A percentile compares a stretch with the other conserved stretches of the same genome.
phyloP scores from a whole-genome alignment of 805 yeast genomes.

The Wickerhamomyces hampshirensis region DNA sequence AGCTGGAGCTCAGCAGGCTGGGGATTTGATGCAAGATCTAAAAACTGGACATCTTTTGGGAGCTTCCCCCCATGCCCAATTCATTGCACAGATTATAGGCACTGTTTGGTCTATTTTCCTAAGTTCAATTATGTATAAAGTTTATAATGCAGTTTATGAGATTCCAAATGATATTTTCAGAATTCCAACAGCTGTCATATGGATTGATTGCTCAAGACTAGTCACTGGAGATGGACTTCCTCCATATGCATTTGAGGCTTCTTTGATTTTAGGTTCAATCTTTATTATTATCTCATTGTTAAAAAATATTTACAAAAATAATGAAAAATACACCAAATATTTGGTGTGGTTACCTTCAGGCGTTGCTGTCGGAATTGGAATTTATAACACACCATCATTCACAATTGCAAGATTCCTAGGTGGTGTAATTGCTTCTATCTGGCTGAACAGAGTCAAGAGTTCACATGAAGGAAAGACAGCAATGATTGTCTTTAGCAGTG shows the following conservation, averaged over 20 bases:
- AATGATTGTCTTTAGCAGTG: constrained; percentile 86
- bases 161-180: constrained; percentile 81
- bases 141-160: constrained; percentile 76
- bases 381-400: constrained; percentile 89
- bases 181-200: constrained; percentile 91
- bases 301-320: constrained; percentile 48
- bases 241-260: constrained; percentile 59
- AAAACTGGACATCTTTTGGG: constrained; percentile 91
- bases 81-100: constrained; percentile 84
- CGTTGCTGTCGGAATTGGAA: constrained; percentile 95
- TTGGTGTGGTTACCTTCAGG: constrained; percentile 79
- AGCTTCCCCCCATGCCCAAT: constrained; percentile 91
- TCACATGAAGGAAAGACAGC: constrained; percentile 51
- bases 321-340: constrained; percentile 32
- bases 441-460: constrained; percentile 41
- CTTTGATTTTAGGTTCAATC: constrained; percentile 55
- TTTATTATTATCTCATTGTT: constrained; percentile 68
- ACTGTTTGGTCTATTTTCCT: constrained; percentile 78
- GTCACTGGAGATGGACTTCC: constrained; percentile 93
- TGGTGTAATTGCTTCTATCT: constrained; percentile 60
- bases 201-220: constrained; percentile 94
- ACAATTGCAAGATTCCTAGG: constrained; percentile 92
- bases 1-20: constrained; percentile 99
- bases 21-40: constrained; percentile 95
- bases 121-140: constrained; percentile 75